Conservation (phyloP, 176 grass and related monocot genomes). For the Aegilops bicornis region DNA sequence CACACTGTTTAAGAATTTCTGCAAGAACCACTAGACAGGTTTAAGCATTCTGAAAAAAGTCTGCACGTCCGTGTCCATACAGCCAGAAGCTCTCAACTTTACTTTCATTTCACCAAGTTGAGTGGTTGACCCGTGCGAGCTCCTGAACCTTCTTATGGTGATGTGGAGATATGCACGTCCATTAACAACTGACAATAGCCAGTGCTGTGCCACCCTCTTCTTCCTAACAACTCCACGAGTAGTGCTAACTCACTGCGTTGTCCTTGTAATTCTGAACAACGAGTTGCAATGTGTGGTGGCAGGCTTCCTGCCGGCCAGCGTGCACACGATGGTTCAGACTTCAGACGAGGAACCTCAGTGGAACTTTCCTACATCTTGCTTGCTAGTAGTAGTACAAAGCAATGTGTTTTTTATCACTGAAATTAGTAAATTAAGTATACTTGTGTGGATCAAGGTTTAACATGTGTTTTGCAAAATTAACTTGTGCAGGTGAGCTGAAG, state of each 20-base stretch:
- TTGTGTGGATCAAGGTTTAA: background rate
- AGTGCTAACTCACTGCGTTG: background rate
- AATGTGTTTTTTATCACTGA: background rate
- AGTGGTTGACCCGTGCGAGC: background rate
- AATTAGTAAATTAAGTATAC: background rate
- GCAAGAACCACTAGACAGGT: background rate
- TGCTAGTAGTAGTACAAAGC: background rate
- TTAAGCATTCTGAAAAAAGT: background rate
- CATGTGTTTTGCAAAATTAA: background rate
- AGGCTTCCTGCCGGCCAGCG: conserved; percentile 14
- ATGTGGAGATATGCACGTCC: background rate
- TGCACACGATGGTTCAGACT: background rate
- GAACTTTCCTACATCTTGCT: conserved; percentile 27
- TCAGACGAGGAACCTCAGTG: conserved; percentile 14
- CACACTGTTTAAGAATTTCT: background rate
- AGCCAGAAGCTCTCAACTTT: background rate
- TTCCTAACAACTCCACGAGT: background rate
- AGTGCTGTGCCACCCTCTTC: background rate
- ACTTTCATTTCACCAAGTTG: background rate
- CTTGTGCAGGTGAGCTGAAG: conserved; percentile 75
- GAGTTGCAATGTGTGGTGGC: background rate
- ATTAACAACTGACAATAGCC: background rate
- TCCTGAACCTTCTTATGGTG: background rate
- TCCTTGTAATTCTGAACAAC: background rate
- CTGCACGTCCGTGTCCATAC: too few relatives aligned